phyloP scores from a whole-genome alignment of 345 rosid species.

The Eucalyptus grandis region DNA sequence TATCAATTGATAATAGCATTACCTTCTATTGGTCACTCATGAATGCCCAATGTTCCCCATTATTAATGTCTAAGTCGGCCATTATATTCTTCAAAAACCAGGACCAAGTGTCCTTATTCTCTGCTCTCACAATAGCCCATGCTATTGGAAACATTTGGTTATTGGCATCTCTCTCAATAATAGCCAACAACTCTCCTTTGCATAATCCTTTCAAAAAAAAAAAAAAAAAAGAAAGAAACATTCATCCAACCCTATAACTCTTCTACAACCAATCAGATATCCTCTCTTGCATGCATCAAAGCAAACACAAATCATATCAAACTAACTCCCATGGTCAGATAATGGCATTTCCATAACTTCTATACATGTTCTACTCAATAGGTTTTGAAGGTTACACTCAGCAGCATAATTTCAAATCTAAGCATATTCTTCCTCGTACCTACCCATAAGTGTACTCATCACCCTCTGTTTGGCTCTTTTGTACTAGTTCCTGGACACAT shows the following conservation, averaged over 20 bases:
- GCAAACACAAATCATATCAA: neutral
- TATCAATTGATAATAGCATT: neutral
- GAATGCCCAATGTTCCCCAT: neutral
- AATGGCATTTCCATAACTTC: neutral
- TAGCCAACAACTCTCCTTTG: neutral
- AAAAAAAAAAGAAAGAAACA: no score
- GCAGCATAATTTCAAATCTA: rapidly evolving
- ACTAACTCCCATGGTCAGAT: neutral
- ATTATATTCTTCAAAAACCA: no score
- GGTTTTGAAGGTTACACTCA: neutral
- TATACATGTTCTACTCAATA: no score
- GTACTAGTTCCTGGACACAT: rapidly evolving
- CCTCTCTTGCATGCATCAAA: neutral
- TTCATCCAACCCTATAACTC: neutral
- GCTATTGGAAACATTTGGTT: neutral
- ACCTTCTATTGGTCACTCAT: neutral
- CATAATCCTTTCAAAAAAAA: neutral
- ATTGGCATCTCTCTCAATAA: neutral
- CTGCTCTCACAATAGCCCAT: neutral
- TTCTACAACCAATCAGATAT: neutral
- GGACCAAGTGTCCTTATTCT: neutral
- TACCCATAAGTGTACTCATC: neutral
- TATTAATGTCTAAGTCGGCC: neutral
- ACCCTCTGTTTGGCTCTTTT: neutral
- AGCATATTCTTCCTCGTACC: no score